These are phyloP conservation scores for Xylariaceae sp. DNA, from an alignment of 2,329 filamentous ascomycete species.

Conservation along the genomic window DNA sequence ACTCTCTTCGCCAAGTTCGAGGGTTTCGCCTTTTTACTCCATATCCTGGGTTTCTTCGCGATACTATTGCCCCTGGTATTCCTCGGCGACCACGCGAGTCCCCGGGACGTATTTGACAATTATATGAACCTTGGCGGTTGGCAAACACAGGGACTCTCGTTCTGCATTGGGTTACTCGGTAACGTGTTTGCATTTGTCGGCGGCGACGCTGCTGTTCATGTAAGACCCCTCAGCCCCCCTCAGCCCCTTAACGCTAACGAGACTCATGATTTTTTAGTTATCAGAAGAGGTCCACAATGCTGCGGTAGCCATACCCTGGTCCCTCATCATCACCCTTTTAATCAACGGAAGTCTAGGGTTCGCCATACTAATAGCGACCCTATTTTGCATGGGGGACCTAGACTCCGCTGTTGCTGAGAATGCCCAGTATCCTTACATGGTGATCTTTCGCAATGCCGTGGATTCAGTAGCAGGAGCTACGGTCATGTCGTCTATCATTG, in stretches of 20 bases:
- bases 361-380: constrained; percentile 47
- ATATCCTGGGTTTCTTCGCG: constrained; percentile 32
- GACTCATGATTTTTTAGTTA: constrained; percentile 30
- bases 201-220: constrained; percentile 33
- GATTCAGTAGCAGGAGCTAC: constrained; percentile 42
- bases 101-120: constrained; percentile 40
- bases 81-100: constrained; percentile 29
- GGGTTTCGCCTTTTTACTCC: constrained; percentile 35
- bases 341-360: constrained; percentile 50
- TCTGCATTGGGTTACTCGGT: constrained; percentile 17
- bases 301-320: constrained; percentile 42
- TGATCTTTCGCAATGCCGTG: constrained; percentile 49
- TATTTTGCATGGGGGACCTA: constrained; percentile 50
- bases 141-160: constrained; percentile 37
- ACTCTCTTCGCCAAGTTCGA: constrained; percentile 34
- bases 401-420: constrained; percentile 38
- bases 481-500: constrained; percentile 44
- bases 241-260: neutral
- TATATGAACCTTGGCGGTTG: constrained; percentile 46
- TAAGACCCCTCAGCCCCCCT: constrained; percentile 2
- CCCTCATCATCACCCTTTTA: constrained; percentile 42
- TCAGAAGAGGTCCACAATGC: constrained; percentile 44
- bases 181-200: constrained; percentile 32
- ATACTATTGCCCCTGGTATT: constrained; percentile 31
- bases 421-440: constrained; percentile 53